Percentiles rank a stretch among this genome's conserved stretches.
Evolutionary conservation across 371 early-diverging fungal species (phyloP).

Genomic region (Mucor ambiguus): DNA sequence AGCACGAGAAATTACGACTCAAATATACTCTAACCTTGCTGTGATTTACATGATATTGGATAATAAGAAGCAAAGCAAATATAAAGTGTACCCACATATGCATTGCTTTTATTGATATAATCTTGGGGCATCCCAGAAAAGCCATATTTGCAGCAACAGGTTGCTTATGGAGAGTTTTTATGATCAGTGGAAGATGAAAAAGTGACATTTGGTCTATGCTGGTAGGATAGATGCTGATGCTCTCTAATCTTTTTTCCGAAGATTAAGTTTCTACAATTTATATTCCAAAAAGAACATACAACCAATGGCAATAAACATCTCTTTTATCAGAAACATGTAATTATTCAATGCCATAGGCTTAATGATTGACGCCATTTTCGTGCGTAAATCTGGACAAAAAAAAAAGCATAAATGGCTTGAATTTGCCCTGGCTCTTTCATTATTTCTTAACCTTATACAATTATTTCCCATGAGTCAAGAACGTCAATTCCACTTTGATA

Average conservation of each 20-base stretch:
- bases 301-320: background rate
- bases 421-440: background rate
- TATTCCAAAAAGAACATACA: background rate
- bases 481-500: conserved; percentile 68
- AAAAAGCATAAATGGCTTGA: background rate
- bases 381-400: background rate
- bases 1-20: too few species aligned
- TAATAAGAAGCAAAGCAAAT: too few species aligned
- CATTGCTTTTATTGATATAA: too few species aligned
- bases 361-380: background rate
- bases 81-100: too few species aligned
- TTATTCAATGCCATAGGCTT: background rate
- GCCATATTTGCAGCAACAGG: too few species aligned
- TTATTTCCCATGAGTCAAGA: conserved; percentile 7
- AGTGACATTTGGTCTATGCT: too few species aligned
- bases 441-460: background rate
- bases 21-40: too few species aligned
- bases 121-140: too few species aligned
- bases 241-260: background rate
- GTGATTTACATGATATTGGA: too few species aligned
- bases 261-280: background rate
- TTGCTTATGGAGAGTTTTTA: too few species aligned
- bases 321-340: background rate
- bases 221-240: too few species aligned
- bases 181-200: too few species aligned